Evolutionary conservation across 495 filamentous ascomycete species (phyloP).

Genomic region (Penicillium canescens): DNA sequence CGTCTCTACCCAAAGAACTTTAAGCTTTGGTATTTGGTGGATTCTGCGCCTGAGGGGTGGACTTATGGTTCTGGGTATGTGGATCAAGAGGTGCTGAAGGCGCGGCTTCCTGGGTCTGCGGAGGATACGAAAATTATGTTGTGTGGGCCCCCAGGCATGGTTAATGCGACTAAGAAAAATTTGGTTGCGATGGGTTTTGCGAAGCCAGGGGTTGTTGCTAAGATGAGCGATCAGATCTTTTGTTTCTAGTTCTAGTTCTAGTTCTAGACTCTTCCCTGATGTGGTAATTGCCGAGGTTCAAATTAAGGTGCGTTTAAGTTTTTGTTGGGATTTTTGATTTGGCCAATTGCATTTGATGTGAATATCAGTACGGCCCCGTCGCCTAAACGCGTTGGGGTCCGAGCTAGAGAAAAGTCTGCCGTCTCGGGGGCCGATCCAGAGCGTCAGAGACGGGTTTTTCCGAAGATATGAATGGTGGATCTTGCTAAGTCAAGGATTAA

Average conservation of each 20-base stretch:
- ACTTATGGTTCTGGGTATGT: constrained; percentile 30
- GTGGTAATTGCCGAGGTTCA: constrained; percentile 11
- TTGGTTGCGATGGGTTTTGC: constrained; percentile 33
- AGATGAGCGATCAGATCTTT: constrained; percentile 43
- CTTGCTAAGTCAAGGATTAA: background rate
- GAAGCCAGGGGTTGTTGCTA: constrained; percentile 33
- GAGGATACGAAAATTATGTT: constrained; percentile 37
- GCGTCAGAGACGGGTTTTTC: background rate
- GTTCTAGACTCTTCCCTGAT: background rate
- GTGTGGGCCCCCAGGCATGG: constrained; percentile 43
- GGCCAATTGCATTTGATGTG: background rate
- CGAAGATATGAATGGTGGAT: constrained; percentile 5
- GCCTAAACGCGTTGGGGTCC: constrained; percentile 1
- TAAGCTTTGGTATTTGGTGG: constrained; percentile 47
- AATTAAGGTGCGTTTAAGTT: background rate
- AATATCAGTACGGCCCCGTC: background rate
- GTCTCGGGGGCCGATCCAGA: background rate
- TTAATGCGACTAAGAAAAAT: constrained; percentile 39
- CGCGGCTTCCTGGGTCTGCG: constrained; percentile 22
- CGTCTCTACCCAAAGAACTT: constrained; percentile 39
- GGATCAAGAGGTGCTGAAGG: constrained; percentile 19
- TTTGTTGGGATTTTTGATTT: background rate
- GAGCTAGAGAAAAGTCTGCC: background rate
- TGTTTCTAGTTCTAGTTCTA: constrained; percentile 29
- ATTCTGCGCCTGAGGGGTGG: constrained; percentile 31